Base-by-base conservation (phyloP, 176 grass and related monocot species). In the Tillandsia leiboldiana region DNA sequence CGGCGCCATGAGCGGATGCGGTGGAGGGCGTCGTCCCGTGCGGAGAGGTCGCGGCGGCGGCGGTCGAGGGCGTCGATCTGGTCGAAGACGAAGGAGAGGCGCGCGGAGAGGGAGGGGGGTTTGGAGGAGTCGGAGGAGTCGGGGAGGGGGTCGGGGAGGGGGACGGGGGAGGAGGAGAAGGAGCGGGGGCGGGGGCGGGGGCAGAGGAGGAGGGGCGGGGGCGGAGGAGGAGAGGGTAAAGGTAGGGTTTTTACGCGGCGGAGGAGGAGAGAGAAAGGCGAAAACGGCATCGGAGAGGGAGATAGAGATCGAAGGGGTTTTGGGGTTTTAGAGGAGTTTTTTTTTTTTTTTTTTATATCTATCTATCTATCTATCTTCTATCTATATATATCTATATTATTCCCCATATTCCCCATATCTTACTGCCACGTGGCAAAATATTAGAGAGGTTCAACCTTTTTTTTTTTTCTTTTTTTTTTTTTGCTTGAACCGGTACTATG, bases 71-170 rank as follows among this genome's bases (percentile, higher is more conserved):
- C 67, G 42, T 92, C 86, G 76, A 96, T 88, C 79, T 96, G 92
- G 81, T 96, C 88, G 74, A 96, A 91, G 9, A 96, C 86, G 81
- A 92, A 96, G 67, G 88, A 84, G 70, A 96, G 92, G 81, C 92
- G 92, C 12, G 88, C 79, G 49, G 92, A 96, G 51, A 96, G 92
- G 59, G 92, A 80, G 1, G 92, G 78, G 3, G 88, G 80, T 56
- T 79, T 91, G 50, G 80, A 75, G 69, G 84, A 12, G 62, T 15
- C 61, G n/a, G 78, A 51, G 66, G 22, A 48, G 59, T 73, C 17
- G 57, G 51, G 26, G 20, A 20, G 20, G 9, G 83, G 22, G 53
- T 1, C 9, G 22, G 79, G 52, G 54, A 14, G 24, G 12, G 74
- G 26, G 3, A 68, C 48, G 26, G 83, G 53, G 22, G 66, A 59